Percentiles rank a stretch among this genome's conserved stretches.
Conservation (phyloP, 2,329 filamentous ascomycete species). For the Xylariales sp. region DNA sequence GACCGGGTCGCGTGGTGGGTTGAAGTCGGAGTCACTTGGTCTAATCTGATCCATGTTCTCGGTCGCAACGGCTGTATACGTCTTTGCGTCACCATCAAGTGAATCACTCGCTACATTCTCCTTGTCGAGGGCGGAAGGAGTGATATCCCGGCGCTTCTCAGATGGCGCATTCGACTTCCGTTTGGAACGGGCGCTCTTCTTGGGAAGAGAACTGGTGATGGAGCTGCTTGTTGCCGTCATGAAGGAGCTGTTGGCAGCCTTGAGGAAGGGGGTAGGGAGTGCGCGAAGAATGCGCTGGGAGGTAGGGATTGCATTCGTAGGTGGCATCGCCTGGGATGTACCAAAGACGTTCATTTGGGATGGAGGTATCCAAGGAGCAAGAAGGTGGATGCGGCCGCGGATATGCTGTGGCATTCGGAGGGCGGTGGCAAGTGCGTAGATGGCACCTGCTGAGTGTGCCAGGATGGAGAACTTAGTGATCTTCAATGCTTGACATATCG, state of each 20-base stretch:
- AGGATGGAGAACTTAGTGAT: constrained; percentile 96
- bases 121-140: constrained; percentile 42
- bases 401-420: constrained; percentile 95
- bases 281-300: constrained; percentile 88
- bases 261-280: constrained; percentile 83
- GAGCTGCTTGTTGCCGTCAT: constrained; percentile 88
- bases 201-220: constrained; percentile 73
- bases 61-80: constrained; percentile 27
- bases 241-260: constrained; percentile 92
- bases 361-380: constrained; percentile 95
- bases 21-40: constrained; percentile 20
- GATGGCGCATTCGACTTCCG: constrained; percentile 45
- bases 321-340: constrained; percentile 67
- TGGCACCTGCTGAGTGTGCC: constrained; percentile 94
- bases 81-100: constrained; percentile 20
- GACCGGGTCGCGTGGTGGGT: constrained; percentile 23
- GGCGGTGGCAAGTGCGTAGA: constrained; percentile 92
- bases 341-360: constrained; percentile 83
- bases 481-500: constrained; percentile 86
- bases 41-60: constrained; percentile 48
- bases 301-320: constrained; percentile 81
- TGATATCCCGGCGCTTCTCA: constrained; percentile 28
- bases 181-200: constrained; percentile 55
- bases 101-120: constrained; percentile 36
- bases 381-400: constrained; percentile 84